phyloP scores from a whole-genome alignment of 106 monocot species.

The Ottelia alismoides region DNA sequence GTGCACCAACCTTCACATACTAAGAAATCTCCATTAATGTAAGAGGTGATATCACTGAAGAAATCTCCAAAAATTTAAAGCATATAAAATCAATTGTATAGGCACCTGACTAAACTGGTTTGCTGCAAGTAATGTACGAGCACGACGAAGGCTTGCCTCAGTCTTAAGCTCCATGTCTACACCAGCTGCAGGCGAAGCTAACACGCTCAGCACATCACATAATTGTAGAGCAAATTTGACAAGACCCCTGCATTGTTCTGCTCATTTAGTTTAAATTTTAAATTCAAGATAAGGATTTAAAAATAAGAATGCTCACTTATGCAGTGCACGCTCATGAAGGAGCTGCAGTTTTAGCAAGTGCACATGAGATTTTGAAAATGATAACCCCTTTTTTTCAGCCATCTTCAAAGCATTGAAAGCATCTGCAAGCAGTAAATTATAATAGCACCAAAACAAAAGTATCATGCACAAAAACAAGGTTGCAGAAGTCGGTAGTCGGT shows the following conservation, averaged over 20 bases:
- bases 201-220: slow-evolving; percentile 69
- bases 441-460: not conserved
- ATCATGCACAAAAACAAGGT: not conserved
- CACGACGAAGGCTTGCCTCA: slow-evolving; percentile 72
- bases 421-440: slow-evolving; percentile 31
- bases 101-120: slow-evolving; percentile 77
- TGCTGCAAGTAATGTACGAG: slow-evolving; percentile 82
- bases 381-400: slow-evolving; percentile 63
- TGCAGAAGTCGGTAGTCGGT: too few species aligned
- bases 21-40: too few species aligned
- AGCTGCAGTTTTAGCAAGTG: slow-evolving; percentile 73
- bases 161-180: slow-evolving; percentile 90
- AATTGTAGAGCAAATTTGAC: slow-evolving; percentile 66
- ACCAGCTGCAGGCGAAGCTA: slow-evolving; percentile 63
- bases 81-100: too few species aligned
- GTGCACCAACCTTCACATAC: too few species aligned
- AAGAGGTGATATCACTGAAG: too few species aligned
- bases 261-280: too few species aligned
- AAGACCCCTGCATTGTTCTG: slow-evolving; percentile 64
- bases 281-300: too few species aligned
- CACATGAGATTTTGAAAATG: slow-evolving; percentile 53
- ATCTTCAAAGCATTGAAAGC: slow-evolving; percentile 74
- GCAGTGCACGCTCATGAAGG: slow-evolving; percentile 81
- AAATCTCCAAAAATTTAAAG: too few species aligned
- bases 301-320: slow-evolving; percentile 30